These are phyloP conservation scores for Hypoxylon lienhwacheense DNA, from an alignment of 495 filamentous ascomycete genomes.

Conservation along the genomic window DNA sequence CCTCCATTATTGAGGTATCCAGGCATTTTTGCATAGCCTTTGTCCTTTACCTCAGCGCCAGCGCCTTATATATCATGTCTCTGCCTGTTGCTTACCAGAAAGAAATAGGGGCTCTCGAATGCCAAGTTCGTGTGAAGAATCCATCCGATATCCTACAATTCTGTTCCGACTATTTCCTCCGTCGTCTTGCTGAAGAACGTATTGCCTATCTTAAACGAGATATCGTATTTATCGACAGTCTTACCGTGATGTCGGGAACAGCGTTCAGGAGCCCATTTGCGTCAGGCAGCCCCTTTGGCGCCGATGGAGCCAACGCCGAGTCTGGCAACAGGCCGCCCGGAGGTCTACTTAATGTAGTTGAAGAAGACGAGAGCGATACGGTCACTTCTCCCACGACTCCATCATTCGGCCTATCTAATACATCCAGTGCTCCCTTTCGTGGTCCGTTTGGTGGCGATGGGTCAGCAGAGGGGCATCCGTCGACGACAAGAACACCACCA, in stretches of 20 bases:
- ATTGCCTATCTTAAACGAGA: conserved; percentile 48
- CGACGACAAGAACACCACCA: conserved; percentile 46
- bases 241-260: conserved; percentile 50
- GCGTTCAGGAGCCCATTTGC: conserved; percentile 59
- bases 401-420: conserved; percentile 44
- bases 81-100: conserved; percentile 53
- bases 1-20: conserved; percentile 4
- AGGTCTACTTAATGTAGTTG: conserved; percentile 55
- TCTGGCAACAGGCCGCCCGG: conserved; percentile 36
- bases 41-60: background rate
- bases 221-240: conserved; percentile 25
- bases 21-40: too few relatives aligned
- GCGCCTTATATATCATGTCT: conserved; percentile 29
- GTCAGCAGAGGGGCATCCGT: conserved; percentile 42
- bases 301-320: conserved; percentile 35
- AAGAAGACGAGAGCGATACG: conserved; percentile 62
- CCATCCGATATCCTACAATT: conserved; percentile 66
- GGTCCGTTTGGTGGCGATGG: conserved; percentile 54
- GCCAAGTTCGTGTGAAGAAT: conserved; percentile 54
- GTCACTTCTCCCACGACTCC: conserved; percentile 60
- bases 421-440: conserved; percentile 40
- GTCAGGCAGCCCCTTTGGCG: conserved; percentile 57
- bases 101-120: conserved; percentile 62
- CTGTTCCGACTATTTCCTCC: conserved; percentile 66
- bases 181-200: conserved; percentile 63